Conservation (phyloP, 495 filamentous ascomycete genomes). For the Talaromyces stipitatus region DNA sequence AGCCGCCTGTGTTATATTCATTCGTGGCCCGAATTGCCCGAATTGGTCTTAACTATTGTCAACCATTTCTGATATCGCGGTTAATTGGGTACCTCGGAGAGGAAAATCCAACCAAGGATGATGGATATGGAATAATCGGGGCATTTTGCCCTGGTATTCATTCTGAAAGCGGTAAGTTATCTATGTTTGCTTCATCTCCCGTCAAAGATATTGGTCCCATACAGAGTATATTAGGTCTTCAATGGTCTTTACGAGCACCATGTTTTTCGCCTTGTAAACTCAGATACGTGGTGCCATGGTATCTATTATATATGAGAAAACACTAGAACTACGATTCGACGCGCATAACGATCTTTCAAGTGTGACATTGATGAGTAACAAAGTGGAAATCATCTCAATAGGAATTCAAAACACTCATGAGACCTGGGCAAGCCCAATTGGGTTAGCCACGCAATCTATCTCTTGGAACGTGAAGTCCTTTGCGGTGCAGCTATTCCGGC, state of each 20-base stretch:
- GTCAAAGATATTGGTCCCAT: neutral
- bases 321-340: conserved; percentile 26
- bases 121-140: conserved; percentile 57
- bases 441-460: conserved; percentile 52
- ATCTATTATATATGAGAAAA: conserved; percentile 47
- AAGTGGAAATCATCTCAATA: conserved; percentile 45
- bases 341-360: conserved; percentile 33
- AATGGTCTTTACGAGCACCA: conserved; percentile 45
- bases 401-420: conserved; percentile 46
- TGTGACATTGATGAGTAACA: conserved; percentile 57
- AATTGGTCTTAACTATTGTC: conserved; percentile 49
- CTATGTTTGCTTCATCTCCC: neutral
- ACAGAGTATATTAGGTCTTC: conserved; percentile 8
- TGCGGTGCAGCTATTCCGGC: conserved; percentile 36
- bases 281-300: conserved; percentile 52
- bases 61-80: conserved; percentile 52
- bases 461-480: conserved; percentile 50
- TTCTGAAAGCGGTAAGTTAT: conserved; percentile 46
- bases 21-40: conserved; percentile 42
- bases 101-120: conserved; percentile 18
- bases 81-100: conserved; percentile 34
- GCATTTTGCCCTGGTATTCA: conserved; percentile 54
- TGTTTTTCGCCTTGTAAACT: conserved; percentile 47
- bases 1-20: conserved; percentile 28
- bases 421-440: conserved; percentile 49